A percentile compares a stretch with the other conserved stretches of the same genome.
Conservation (phyloP, 2,329 filamentous ascomycete species). For the Fusarium begoniae region DNA sequence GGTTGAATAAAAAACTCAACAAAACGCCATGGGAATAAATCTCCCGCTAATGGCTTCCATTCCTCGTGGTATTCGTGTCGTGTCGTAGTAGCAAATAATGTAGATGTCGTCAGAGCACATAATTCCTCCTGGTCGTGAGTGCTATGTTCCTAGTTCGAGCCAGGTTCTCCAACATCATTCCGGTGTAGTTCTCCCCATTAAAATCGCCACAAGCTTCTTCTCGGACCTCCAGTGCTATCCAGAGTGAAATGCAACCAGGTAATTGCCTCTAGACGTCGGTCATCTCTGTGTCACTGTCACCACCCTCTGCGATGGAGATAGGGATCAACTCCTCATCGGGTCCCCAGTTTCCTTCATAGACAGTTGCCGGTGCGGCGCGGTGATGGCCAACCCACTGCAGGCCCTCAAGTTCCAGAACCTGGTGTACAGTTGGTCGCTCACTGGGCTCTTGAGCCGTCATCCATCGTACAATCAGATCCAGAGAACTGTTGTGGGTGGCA, state of each 20-base stretch:
- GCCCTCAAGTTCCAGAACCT: slow-evolving; percentile 77
- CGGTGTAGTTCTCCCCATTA: slow-evolving; percentile 31
- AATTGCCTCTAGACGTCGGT: slow-evolving; percentile 59
- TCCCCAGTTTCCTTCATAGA: slow-evolving; percentile 97
- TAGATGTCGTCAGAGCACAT: slow-evolving; percentile 29
- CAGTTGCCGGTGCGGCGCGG: slow-evolving; percentile 86
- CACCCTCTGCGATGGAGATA: slow-evolving; percentile 45
- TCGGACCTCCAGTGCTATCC: slow-evolving; percentile 44
- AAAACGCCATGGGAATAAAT: slow-evolving; percentile 37
- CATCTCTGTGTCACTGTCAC: slow-evolving; percentile 66
- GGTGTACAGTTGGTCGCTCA: slow-evolving; percentile 76
- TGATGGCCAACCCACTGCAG: slow-evolving; percentile 82
- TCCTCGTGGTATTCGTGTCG: slow-evolving; percentile 45
- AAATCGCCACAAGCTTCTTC: slow-evolving; percentile 36
- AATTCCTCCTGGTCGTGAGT: slow-evolving; percentile 17
- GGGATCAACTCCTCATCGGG: slow-evolving; percentile 68
- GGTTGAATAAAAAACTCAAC: slow-evolving; percentile 30
- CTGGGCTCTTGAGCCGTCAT: slow-evolving; percentile 84
- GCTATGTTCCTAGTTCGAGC: not conserved
- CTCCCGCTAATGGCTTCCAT: slow-evolving; percentile 33
- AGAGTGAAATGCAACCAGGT: slow-evolving; percentile 44
- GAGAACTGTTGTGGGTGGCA: slow-evolving; percentile 72
- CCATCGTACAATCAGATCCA: slow-evolving; percentile 85
- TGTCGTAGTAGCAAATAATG: slow-evolving; percentile 37
- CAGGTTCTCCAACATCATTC: slow-evolving; percentile 23